Evolutionary conservation across 306 rosid genomes (phyloP).

Genomic region (Chamaecrista fasciculata): DNA sequence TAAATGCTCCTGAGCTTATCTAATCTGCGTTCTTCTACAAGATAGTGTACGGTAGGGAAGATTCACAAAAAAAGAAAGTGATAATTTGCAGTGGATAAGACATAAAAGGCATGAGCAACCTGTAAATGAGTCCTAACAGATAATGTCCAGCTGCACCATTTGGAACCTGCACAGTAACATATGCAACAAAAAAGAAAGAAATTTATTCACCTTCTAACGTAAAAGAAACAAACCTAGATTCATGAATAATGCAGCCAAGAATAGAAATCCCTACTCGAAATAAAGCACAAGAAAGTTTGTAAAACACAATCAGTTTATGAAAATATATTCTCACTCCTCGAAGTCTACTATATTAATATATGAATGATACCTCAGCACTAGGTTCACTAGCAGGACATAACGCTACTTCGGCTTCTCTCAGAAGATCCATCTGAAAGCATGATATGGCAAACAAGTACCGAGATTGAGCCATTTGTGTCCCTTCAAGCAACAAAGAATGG

Average conservation of each 20-base stretch:
- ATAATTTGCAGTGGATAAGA: slow-evolving; percentile 9
- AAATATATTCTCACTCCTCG: neutral
- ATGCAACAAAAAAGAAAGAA: slow-evolving; percentile 20
- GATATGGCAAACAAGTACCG: slow-evolving; percentile 99
- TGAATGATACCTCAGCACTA: slow-evolving; percentile 65
- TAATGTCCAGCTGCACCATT: slow-evolving; percentile 98
- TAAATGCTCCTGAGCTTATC: neutral
- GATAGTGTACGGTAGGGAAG: too few species aligned
- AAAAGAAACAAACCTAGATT: neutral
- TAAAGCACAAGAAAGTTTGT: neutral
- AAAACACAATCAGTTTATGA: slow-evolving; percentile 2
- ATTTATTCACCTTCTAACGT: slow-evolving; percentile 27
- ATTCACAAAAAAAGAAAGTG: too few species aligned
- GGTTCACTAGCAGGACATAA: slow-evolving; percentile 83
- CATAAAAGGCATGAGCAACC: slow-evolving; percentile 46
- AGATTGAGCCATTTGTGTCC: slow-evolving; percentile 90
- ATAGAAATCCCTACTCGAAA: slow-evolving; percentile 4
- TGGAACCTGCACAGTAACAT: slow-evolving; percentile 66
- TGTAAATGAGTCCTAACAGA: slow-evolving; percentile 91
- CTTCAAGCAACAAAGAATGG: slow-evolving; percentile 52
- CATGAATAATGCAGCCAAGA: slow-evolving; percentile 20
- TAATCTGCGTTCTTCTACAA: slow-evolving; percentile 16
- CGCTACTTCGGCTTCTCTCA: slow-evolving; percentile 89
- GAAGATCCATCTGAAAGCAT: slow-evolving; percentile 96
- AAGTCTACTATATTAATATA: neutral